Base-by-base conservation (phyloP, 176 grass and related monocot genomes). In the Chrysopogon serrulatus region DNA sequence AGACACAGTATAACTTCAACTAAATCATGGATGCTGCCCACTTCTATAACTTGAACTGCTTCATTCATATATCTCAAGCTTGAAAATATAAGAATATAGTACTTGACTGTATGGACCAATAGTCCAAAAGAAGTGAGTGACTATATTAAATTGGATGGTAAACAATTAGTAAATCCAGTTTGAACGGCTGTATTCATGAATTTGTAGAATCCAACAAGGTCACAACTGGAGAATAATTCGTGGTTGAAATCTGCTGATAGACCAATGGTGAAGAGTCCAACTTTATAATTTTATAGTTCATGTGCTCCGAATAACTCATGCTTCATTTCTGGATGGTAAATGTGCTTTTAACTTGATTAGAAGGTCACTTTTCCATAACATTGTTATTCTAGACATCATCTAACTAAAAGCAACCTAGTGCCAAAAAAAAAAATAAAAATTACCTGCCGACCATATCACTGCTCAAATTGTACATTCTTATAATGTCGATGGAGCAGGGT, bases 381-480 rank as follows among this genome's bases (percentile, higher is more conserved):
- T 11, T 31, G 16, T 44, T 75, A 45, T 45, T 35, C 44, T 2
- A 41, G 32, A 67, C 6, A 70, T 49, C 39, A 49, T 63, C 8
- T 41, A 24, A 34, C 26, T 48, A 49, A 79, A 83, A 65, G 9
- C n/a, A 15, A 64, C n/a, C 65, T 47, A 37, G 30, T 60, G 43
- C 28, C 10, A 72, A 84, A 57, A 51, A 11, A 73, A 19, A 49
- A 72, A 84, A 57, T 42, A 11, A 73, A 19, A 49, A 70, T 36
- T 91, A 99, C 96, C 96, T 95, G 87, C 48, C 87, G 42, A 65
- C 63, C 75, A 89, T 87, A 71, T 95, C 93, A 12, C 68, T 62
- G 71, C 68, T 86, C 72, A 99, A 92, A 86, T 99, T 99, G 86
- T 89, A 99, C 91, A 99, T 96, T 88, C 91, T 88, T 65, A 90